Percentiles rank a stretch among this genome's conserved stretches.
phyloP scores from a whole-genome alignment of 2,329 filamentous ascomycete species.

The Celoporthe dispersa region DNA sequence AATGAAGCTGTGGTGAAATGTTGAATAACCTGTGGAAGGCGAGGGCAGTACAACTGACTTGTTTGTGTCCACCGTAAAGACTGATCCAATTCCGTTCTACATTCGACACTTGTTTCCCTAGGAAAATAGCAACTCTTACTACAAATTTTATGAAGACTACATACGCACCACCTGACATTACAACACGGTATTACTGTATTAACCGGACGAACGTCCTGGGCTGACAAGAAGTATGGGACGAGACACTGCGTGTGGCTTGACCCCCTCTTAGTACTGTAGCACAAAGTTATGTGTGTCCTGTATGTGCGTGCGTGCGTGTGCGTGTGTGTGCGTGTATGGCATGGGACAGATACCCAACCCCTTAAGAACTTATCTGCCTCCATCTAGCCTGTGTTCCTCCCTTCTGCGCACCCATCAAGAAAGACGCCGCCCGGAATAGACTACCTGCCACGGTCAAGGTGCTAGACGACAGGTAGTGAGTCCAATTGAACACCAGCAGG shows the following conservation, averaged over 20 bases:
- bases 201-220: neutral
- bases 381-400: neutral
- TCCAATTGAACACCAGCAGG: neutral
- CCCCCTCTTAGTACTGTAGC: neutral
- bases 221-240: neutral
- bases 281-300: neutral
- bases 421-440: neutral
- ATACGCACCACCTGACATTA: neutral
- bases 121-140: neutral
- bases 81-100: too few relatives aligned
- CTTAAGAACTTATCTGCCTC: neutral
- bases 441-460: too few relatives aligned
- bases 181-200: neutral
- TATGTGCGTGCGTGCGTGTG: too few relatives aligned
- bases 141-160: neutral
- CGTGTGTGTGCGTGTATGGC: too few relatives aligned
- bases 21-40: too few relatives aligned
- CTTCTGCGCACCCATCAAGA: neutral
- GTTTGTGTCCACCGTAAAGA: too few relatives aligned
- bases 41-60: too few relatives aligned
- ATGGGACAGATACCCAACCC: too few relatives aligned
- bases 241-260: neutral
- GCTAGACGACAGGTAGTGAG: neutral
- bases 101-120: too few relatives aligned
- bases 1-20: too few relatives aligned